Base-by-base conservation (phyloP, 257 asterid species). In the Solanum peruvianum region DNA sequence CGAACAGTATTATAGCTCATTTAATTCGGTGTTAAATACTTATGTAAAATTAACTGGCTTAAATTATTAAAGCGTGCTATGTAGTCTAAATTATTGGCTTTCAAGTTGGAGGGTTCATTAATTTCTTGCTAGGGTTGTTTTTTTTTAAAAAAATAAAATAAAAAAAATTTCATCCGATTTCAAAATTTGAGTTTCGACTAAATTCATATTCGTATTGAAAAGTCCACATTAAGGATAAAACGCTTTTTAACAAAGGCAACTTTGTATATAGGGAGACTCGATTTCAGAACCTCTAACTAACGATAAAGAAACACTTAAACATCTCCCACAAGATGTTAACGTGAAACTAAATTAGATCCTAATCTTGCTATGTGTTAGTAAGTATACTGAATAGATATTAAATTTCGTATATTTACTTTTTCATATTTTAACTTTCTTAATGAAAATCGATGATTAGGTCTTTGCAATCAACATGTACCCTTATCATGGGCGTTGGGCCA, bases 251-350 rank as follows among this genome's bases (percentile, higher is more conserved):
- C 21, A 20, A 56, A 56, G 0, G 0, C 0, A 56, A 56, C 64
- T 56, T 56, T 2, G 5, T 56, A 58, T 1, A 7, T 20, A 58
- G 5, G 9, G 25, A 58, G 2, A 58, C 66, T 58, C 12, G 0
- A 58, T 7, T 1, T 1, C 12, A 1, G 21, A 20, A 2, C 8
- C 25, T 56, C 12, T 20, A 2, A 0, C 8, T 20, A 56, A 0
- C 1, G 1, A 56, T 56, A 2, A 16, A 52, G 2, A 41, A 56
- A 10, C 7, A 56, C 11, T 0, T 56, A 7, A 10, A 56, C 9
- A 20, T 56, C 11, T 0, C 25, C 21, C 31, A 37, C 33, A 23
- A 39, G 12, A 76, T 41, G 7, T 41, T 41, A 21, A 3, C 7
- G 3, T 23, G 16, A n/a, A 23, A 76, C 42, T 42, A 21, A 73